Percentiles rank a stretch among this genome's conserved stretches.
Conservation (phyloP, 352 stramenopile species). For the Plasmopara halstedii region DNA sequence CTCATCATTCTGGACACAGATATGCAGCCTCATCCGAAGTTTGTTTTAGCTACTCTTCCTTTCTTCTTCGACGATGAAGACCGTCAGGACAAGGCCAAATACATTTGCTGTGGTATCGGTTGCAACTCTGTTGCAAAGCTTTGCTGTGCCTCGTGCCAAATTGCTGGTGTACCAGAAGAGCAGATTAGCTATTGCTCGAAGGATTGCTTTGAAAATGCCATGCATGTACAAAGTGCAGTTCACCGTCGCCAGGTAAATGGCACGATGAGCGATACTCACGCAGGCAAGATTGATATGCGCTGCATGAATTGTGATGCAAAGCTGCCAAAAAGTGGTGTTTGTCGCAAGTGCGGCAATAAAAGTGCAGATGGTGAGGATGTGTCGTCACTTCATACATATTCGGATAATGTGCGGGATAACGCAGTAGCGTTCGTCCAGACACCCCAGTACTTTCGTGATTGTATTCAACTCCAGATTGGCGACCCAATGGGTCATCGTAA, state of each 20-base stretch:
- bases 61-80: slow-evolving; percentile 82
- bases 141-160: slow-evolving; percentile 80
- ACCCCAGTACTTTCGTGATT: slow-evolving; percentile 82
- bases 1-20: slow-evolving; percentile 78
- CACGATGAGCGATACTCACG: slow-evolving; percentile 60
- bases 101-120: slow-evolving; percentile 62
- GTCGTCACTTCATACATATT: slow-evolving; percentile 65
- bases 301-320: slow-evolving; percentile 73
- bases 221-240: slow-evolving; percentile 67
- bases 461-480: slow-evolving; percentile 72
- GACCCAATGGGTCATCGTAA: slow-evolving; percentile 79
- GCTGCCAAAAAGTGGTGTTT: slow-evolving; percentile 62
- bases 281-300: slow-evolving; percentile 60
- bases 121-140: slow-evolving; percentile 77
- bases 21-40: slow-evolving; percentile 79
- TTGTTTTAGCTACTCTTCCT: slow-evolving; percentile 59
- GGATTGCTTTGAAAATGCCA: slow-evolving; percentile 81
- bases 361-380: slow-evolving; percentile 36
- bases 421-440: slow-evolving; percentile 77
- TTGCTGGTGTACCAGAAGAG: slow-evolving; percentile 71
- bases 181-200: slow-evolving; percentile 84
- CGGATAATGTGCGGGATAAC: slow-evolving; percentile 70
- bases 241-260: slow-evolving; percentile 80
- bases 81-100: slow-evolving; percentile 66
- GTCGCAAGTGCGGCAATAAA: slow-evolving; percentile 58